A percentile compares a stretch with the other conserved stretches of the same genome.
These are phyloP conservation scores for Fusarium subtropicale DNA, from an alignment of 2,329 filamentous ascomycete species.

Conservation along the genomic window DNA sequence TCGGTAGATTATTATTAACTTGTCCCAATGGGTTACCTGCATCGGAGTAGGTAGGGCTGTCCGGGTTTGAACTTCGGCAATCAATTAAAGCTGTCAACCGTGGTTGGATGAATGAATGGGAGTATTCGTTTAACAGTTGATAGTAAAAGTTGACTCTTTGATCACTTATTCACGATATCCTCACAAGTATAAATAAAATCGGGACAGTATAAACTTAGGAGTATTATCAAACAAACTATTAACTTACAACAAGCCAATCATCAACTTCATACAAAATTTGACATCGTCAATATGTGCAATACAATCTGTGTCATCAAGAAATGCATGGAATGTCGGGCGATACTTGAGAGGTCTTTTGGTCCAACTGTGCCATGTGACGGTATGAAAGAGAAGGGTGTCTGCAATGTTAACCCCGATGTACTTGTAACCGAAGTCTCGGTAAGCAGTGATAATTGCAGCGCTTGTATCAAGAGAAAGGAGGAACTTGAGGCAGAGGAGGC, in stretches of 20 bases:
- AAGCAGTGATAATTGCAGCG: background rate
- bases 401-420: background rate
- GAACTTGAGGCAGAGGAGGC: background rate
- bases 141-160: background rate
- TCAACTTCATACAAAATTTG: background rate
- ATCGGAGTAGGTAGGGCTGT: conserved; percentile 4
- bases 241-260: no score
- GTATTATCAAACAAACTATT: background rate
- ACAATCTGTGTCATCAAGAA: background rate
- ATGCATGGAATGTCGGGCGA: background rate
- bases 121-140: background rate
- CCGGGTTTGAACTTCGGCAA: conserved; percentile 21
- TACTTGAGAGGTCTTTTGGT: background rate
- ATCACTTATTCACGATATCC: background rate
- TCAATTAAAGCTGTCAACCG: conserved; percentile 6
- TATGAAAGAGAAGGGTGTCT: background rate
- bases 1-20: conserved; percentile 7
- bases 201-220: background rate
- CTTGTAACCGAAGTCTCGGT: no score
- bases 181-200: background rate
- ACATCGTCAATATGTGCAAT: background rate
- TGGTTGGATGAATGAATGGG: background rate
- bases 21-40: conserved; percentile 17
- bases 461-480: background rate
- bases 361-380: background rate